phyloP scores from a whole-genome alignment of 345 rosid genomes.

The Microthlaspi erraticum region DNA sequence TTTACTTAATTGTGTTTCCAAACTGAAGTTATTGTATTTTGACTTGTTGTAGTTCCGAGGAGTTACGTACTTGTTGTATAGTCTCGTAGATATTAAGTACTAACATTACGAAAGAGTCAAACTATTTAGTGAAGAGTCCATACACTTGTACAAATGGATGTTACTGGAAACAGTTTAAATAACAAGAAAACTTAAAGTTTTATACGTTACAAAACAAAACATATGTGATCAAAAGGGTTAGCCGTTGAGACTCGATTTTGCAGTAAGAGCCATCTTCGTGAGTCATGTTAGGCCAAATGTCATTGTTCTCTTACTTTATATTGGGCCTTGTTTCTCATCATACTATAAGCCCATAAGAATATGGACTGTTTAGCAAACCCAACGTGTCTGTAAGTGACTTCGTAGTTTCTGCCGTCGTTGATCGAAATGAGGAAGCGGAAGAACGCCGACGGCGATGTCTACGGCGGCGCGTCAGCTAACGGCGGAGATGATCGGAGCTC shows the following conservation, averaged over 20 bases:
- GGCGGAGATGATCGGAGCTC: neutral
- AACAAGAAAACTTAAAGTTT: too few relatives aligned
- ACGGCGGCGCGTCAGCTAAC: slow-evolving; percentile 15
- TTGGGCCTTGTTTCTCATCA: neutral
- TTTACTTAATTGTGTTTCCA: neutral
- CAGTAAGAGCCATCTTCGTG: neutral
- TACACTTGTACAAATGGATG: too few relatives aligned
- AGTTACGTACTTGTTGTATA: neutral
- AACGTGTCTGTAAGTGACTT: neutral
- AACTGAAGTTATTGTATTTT: neutral
- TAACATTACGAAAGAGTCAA: neutral
- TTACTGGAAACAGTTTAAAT: too few relatives aligned
- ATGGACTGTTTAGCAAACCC: neutral
- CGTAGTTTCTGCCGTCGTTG: neutral
- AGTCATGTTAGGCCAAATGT: neutral
- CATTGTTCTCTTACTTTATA: neutral
- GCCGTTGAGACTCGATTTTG: neutral
- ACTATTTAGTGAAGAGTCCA: too few relatives aligned
- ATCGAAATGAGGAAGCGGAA: slow-evolving; percentile 40
- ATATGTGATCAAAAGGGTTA: neutral
- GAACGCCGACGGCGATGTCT: slow-evolving; percentile 26
- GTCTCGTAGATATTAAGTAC: too few relatives aligned
- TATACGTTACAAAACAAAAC: neutral
- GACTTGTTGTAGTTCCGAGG: slow-evolving; percentile 24
- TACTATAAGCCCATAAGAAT: neutral